These are phyloP conservation scores for Neurospora sp. DNA, from an alignment of 495 filamentous ascomycete species.

Conservation along the genomic window DNA sequence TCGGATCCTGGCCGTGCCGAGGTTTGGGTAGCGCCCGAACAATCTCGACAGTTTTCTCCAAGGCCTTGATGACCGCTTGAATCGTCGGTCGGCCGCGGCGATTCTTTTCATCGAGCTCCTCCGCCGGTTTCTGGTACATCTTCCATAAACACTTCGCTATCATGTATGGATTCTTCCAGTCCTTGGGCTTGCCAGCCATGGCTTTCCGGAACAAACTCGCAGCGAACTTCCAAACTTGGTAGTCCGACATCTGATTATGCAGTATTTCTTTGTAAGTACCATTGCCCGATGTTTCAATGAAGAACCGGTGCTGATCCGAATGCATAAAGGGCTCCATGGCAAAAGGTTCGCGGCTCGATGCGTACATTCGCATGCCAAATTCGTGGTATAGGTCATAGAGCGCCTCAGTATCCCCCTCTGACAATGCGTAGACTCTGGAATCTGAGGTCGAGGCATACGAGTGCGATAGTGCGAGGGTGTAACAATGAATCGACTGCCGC, in stretches of 20 bases:
- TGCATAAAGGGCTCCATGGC: constrained; percentile 77
- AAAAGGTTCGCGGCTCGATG: constrained; percentile 83
- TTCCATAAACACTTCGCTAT: constrained; percentile 94
- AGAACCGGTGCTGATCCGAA: constrained; percentile 64
- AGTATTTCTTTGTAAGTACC: constrained; percentile 67
- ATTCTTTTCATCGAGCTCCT: constrained; percentile 38
- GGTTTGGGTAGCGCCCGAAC: constrained; percentile 57
- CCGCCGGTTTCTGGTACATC: constrained; percentile 58
- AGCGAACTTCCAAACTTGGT: constrained; percentile 81
- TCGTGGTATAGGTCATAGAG: constrained; percentile 79
- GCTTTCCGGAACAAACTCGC: constrained; percentile 69
- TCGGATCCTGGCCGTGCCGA: constrained; percentile 69
- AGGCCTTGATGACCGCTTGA: constrained; percentile 49
- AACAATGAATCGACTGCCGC: constrained; percentile 82
- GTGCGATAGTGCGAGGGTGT: constrained; percentile 74
- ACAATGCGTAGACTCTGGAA: constrained; percentile 22
- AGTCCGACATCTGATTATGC: constrained; percentile 61
- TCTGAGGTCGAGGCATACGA: constrained; percentile 55
- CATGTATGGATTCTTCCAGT: constrained; percentile 89
- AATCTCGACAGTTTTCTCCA: constrained; percentile 63
- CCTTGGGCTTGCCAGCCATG: constrained; percentile 59
- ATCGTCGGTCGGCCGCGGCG: constrained; percentile 34
- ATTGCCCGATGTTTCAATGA: constrained; percentile 52
- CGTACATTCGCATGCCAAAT: constrained; percentile 83
- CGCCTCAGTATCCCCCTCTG: constrained; percentile 51